phyloP scores from a whole-genome alignment of 345 rosid species.

The Angophora floribunda region DNA sequence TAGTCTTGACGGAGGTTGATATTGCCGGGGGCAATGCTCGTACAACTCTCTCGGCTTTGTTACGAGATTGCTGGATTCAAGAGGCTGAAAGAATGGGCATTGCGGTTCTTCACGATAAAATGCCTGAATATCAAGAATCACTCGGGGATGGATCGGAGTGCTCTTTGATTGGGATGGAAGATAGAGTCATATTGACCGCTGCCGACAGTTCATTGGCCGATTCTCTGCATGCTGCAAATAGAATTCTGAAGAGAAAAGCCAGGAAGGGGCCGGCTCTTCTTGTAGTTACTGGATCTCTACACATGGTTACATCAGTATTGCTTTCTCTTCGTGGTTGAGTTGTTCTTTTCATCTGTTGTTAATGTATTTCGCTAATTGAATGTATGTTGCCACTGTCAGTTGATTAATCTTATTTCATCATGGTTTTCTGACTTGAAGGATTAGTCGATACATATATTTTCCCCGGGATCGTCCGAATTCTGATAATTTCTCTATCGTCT shows the following conservation, averaged over 20 bases:
- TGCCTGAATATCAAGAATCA: conserved; percentile 12
- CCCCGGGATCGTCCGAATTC: background rate
- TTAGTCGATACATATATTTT: background rate
- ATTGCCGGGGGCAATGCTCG: conserved; percentile 66
- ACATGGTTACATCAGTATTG: conserved; percentile 30
- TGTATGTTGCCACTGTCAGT: background rate
- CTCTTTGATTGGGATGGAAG: background rate
- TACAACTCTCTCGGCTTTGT: conserved; percentile 34
- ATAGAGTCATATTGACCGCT: conserved; percentile 17
- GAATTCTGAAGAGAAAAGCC: conserved; percentile 21
- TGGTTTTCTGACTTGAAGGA: background rate
- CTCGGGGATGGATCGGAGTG: background rate
- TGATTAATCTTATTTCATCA: background rate
- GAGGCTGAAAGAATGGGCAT: conserved; percentile 47
- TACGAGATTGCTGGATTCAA: conserved; percentile 61
- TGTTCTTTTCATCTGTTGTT: background rate
- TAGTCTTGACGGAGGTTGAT: conserved; percentile 56
- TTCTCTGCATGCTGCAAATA: conserved; percentile 22
- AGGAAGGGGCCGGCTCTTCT: conserved; percentile 11
- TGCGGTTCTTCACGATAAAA: conserved; percentile 9
- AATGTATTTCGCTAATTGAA: background rate
- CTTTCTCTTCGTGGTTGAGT: conserved; percentile 4
- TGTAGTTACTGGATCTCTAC: conserved; percentile 61
- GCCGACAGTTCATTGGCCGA: conserved; percentile 14
- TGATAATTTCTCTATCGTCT: background rate